Conservation (phyloP, 1,284 basidiomycete genomes). For the Cutaneotrichosporon arboriforme region DNA sequence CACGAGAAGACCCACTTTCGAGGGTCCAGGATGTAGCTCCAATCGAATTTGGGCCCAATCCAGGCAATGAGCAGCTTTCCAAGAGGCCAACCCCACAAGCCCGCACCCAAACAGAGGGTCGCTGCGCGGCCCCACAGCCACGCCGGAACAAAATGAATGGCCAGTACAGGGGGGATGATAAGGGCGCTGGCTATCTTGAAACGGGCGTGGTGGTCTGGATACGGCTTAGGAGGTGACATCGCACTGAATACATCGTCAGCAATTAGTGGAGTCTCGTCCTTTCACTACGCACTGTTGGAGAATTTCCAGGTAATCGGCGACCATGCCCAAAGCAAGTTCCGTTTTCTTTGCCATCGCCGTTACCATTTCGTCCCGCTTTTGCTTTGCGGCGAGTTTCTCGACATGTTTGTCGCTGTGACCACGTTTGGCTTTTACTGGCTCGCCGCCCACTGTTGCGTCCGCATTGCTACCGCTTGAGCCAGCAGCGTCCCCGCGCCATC, state of each 20-base stretch:
- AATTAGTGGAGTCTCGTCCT: neutral
- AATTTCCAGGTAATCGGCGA: conserved; percentile 47
- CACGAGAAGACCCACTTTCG: conserved; percentile 3
- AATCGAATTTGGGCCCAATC: conserved; percentile 52
- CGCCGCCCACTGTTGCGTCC: neutral
- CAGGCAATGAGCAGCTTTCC: conserved; percentile 47
- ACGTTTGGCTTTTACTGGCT: neutral
- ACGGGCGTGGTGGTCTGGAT: conserved; percentile 45
- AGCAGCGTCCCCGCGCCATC: neutral
- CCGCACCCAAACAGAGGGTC: conserved; percentile 52
- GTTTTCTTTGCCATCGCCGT: conserved; percentile 44
- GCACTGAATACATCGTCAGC: conserved; percentile 26
- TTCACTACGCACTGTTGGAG: conserved; percentile 44
- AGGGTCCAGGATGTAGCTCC: no score
- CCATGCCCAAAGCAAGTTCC: conserved; percentile 44
- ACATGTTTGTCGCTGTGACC: conserved; percentile 9
- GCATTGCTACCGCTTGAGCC: neutral
- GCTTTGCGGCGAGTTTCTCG: conserved; percentile 43
- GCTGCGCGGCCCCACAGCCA: conserved; percentile 49
- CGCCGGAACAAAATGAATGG: conserved; percentile 49
- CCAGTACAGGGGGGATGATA: conserved; percentile 43
- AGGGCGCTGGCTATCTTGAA: conserved; percentile 47
- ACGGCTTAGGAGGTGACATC: conserved; percentile 44
- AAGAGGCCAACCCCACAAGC: conserved; percentile 55
- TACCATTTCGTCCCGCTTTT: conserved; percentile 47